These are phyloP conservation scores for Rhizopogon sp. DNA, from an alignment of 768 basidiomycete genomes.

Conservation along the genomic window DNA sequence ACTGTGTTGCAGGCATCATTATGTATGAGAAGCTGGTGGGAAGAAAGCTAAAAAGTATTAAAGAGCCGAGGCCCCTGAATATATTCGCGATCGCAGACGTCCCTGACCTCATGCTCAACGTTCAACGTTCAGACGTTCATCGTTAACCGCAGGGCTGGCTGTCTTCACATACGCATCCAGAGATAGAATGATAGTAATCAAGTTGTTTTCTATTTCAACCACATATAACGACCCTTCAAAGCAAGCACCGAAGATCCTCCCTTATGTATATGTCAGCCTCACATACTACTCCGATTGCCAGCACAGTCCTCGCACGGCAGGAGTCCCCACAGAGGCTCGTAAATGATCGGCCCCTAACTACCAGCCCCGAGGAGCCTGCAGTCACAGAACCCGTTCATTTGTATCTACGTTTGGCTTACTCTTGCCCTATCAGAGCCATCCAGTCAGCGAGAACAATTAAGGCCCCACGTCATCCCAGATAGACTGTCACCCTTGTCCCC, in stretches of 20 bases:
- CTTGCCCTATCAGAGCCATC: conserved; percentile 11
- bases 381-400: conserved; percentile 22
- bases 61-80: neutral
- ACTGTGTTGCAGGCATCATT: conserved; percentile 12
- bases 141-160: too few species aligned
- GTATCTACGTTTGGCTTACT: conserved; percentile 40
- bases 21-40: neutral
- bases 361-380: neutral
- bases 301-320: conserved; percentile 74
- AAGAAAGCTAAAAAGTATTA: neutral
- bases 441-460: conserved; percentile 4
- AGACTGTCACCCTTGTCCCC: conserved; percentile 1
- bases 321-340: conserved; percentile 77
- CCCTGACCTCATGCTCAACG: neutral
- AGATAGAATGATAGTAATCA: neutral
- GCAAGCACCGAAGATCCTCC: neutral
- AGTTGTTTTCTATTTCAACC: neutral
- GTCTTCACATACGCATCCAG: neutral
- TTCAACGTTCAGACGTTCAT: neutral
- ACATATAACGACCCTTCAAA: neutral
- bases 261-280: conserved; percentile 60
- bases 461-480: conserved; percentile 14
- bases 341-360: conserved; percentile 17
- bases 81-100: too few species aligned
- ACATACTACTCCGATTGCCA: conserved; percentile 77